Conservation (phyloP, 1,284 basidiomycete species). For the Ceratobasidium sp. region DNA sequence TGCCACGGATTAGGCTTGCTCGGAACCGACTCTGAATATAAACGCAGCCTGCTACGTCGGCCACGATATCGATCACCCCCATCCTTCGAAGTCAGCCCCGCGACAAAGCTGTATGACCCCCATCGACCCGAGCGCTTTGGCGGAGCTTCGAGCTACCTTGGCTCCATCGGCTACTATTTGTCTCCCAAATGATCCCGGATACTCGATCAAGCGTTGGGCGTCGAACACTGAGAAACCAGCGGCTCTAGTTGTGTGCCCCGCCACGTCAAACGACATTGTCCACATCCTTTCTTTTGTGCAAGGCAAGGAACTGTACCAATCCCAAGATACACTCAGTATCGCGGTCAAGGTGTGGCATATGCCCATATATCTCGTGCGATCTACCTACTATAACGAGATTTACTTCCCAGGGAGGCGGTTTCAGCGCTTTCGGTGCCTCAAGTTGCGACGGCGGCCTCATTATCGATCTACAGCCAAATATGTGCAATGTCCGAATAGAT, state of each 20-base stretch:
- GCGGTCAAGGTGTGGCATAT: slow-evolving; percentile 20
- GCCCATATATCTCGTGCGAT: too few relatives aligned
- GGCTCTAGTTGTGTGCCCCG: slow-evolving; percentile 19
- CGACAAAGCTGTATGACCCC: too few relatives aligned
- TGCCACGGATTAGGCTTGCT: too few relatives aligned
- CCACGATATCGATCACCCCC: too few relatives aligned
- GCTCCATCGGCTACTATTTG: slow-evolving; percentile 1
- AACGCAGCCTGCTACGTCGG: too few relatives aligned
- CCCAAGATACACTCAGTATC: slow-evolving; percentile 14
- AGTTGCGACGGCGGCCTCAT: slow-evolving; percentile 45
- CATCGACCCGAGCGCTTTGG: not conserved
- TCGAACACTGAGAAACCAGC: slow-evolving; percentile 25
- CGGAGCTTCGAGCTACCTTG: not conserved
- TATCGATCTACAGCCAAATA: slow-evolving; percentile 45
- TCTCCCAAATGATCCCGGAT: slow-evolving; percentile 20
- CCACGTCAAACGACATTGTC: not conserved
- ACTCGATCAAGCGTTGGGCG: slow-evolving; percentile 43
- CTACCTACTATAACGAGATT: not conserved
- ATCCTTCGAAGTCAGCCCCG: too few relatives aligned
- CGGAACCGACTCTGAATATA: too few relatives aligned
- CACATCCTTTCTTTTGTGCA: slow-evolving; percentile 30
- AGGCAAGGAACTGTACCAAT: not conserved
- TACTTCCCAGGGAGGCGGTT: slow-evolving; percentile 47
- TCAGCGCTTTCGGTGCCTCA: slow-evolving; percentile 43
- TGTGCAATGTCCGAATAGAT: slow-evolving; percentile 47